Percentiles rank a stretch among this genome's conserved stretches.
Conservation (phyloP, 495 filamentous ascomycete species). For the Umbilicaria muhlenbergii region DNA sequence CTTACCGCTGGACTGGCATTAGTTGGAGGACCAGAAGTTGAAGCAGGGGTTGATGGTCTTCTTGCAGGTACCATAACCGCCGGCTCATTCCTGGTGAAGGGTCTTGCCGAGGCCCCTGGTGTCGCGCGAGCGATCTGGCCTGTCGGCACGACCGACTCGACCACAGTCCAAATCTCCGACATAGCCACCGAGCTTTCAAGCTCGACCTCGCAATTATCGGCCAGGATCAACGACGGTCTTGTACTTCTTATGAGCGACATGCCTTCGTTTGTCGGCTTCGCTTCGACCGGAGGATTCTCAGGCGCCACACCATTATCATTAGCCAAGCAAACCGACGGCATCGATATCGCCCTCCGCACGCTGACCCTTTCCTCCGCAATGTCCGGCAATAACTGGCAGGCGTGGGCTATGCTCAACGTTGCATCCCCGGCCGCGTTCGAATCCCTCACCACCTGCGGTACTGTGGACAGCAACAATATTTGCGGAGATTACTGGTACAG, state of each 20-base stretch:
- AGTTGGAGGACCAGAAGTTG: constrained; percentile 8
- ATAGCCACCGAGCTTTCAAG: constrained; percentile 3
- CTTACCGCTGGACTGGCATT: constrained; percentile 8
- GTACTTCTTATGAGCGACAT: constrained; percentile 8
- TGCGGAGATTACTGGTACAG: constrained; percentile 2
- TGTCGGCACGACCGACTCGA: constrained; percentile 6
- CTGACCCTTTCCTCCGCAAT: constrained; percentile 3
- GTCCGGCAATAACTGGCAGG: constrained; percentile 4
- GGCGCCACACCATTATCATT: constrained; percentile 3
- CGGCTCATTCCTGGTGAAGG: constrained; percentile 4
- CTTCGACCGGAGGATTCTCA: constrained; percentile 7
- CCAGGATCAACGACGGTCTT: constrained; percentile 4
- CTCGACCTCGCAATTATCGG: not conserved
- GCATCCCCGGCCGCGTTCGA: too few relatives aligned
- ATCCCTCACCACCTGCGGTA: not conserved
- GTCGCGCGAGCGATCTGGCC: constrained; percentile 9
- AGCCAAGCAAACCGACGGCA: constrained; percentile 1
- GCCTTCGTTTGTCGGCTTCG: constrained; percentile 5
- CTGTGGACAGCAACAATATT: not conserved
- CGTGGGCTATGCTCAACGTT: not conserved
- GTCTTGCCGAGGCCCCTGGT: constrained; percentile 8
- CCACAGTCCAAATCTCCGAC: constrained; percentile 2
- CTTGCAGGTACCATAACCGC: not conserved
- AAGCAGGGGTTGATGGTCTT: not conserved
- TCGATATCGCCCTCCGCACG: constrained; percentile 9